phyloP scores from a whole-genome alignment of 1,284 basidiomycete genomes.

The Ceratobasidium sp. region DNA sequence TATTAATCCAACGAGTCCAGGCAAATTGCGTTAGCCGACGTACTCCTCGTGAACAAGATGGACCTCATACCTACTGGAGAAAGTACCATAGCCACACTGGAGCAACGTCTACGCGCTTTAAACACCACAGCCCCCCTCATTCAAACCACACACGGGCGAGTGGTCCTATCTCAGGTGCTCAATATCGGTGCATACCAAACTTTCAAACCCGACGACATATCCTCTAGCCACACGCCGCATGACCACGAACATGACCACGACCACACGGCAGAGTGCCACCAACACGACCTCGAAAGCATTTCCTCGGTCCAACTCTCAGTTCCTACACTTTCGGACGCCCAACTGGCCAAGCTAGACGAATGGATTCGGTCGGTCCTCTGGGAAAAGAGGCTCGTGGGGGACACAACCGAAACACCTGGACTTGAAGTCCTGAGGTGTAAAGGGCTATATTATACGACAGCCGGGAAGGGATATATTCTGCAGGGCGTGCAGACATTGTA shows the following conservation, averaged over 20 bases:
- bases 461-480: constrained; percentile 74
- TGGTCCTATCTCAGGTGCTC: constrained; percentile 81
- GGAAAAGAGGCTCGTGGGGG: constrained; percentile 69
- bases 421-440: constrained; percentile 83
- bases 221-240: constrained; percentile 52
- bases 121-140: constrained; percentile 85
- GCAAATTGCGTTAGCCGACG: constrained; percentile 91
- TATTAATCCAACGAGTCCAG: constrained; percentile 59
- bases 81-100: constrained; percentile 55
- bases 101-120: constrained; percentile 76
- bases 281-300: constrained; percentile 73
- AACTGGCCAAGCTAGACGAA: constrained; percentile 71
- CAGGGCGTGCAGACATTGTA: constrained; percentile 91
- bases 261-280: constrained; percentile 48
- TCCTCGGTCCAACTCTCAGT: constrained; percentile 78
- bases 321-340: constrained; percentile 66
- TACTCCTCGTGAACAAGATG: constrained; percentile 89
- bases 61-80: constrained; percentile 71
- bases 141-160: constrained; percentile 73
- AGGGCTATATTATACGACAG: constrained; percentile 72
- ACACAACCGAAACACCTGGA: neutral
- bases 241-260: constrained; percentile 54
- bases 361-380: constrained; percentile 86
- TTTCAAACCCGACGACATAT: constrained; percentile 39
- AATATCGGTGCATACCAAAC: constrained; percentile 81